Evolutionary conservation across 495 filamentous ascomycete species (phyloP), one percentile per base, ranked within the genome.

Genomic region (Polyplosphaeria fusca): DNA sequence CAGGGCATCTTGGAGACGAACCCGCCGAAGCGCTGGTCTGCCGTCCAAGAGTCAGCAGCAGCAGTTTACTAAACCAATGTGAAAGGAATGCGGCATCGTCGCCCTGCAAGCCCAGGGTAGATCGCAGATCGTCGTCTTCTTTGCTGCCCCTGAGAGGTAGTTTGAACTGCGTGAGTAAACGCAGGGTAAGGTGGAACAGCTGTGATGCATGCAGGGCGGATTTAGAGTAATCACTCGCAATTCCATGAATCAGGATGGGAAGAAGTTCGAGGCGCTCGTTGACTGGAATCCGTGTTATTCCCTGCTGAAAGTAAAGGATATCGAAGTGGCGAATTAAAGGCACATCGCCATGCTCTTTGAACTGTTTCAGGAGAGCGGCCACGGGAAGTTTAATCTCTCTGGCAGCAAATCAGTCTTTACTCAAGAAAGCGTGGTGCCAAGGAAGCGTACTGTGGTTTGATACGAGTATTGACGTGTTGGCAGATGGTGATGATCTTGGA

Each of bases 321-420:
- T 96, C 93, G 69, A 95, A 89, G 66, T 95, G 87, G 54, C 87
- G 82, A 46, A 98, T 79, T 5, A 96, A 78, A 1, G 86, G 76
- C 39, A 76, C 76, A 5, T 75, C 67, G 11, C 74, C 79, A 47
- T 83, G 82, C 20, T 86, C 85, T 66, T 96, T 96, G 77, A 92
- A 96, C 67, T 96, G 93, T 60, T 87, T 87, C 53, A 96, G 70
- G 22, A 98, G 77, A 16, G 84, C 82, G 7, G 81, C 78, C 23
- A 98, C 91, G 11, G 93, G 93, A 9, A 98, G 78, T 55, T 87
- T 79, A 53, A 96, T 86, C 14, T 84, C 78, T 58, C 68, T 66
- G 42, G 41, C 42, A n/a, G n/a, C n/a, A n/a, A n/a, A n/a, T n/a
- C n/a, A n/a, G n/a, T n/a, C n/a, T n/a, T n/a, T n/a, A n/a, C n/a